A percentile compares a stretch with the other conserved stretches of the same genome.
These are phyloP conservation scores for Ambrosiella cleistominuta DNA, from an alignment of 2,329 filamentous ascomycete species.

Conservation along the genomic window DNA sequence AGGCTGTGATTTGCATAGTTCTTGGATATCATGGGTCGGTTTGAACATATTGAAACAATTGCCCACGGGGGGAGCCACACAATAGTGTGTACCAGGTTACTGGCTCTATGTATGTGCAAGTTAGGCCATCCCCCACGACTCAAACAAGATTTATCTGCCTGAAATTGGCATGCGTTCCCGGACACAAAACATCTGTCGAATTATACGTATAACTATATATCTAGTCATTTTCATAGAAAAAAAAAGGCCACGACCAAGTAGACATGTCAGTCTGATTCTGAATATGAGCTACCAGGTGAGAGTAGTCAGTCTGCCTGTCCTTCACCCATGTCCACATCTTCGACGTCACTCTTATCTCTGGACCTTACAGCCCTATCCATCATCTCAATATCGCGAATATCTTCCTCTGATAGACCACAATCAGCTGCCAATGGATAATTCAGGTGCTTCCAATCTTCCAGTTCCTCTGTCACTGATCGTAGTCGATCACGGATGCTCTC, in stretches of 20 bases:
- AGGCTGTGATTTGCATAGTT: not conserved
- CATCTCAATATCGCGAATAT: slow-evolving; percentile 8
- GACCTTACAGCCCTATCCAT: not conserved
- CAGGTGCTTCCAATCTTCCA: slow-evolving; percentile 82
- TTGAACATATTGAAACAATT: not conserved
- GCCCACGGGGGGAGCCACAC: not conserved
- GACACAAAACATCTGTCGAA: too few relatives aligned
- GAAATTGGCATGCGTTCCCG: not conserved
- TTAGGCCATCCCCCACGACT: too few relatives aligned
- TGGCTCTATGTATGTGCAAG: too few relatives aligned
- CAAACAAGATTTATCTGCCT: not conserved
- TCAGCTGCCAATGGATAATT: slow-evolving; percentile 30
- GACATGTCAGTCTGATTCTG: not conserved
- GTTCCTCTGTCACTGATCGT: slow-evolving; percentile 81
- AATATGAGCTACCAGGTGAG: too few relatives aligned
- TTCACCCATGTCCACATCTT: slow-evolving; percentile 11
- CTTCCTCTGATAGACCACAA: slow-evolving; percentile 10
- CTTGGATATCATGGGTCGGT: not conserved
- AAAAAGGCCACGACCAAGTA: too few relatives aligned
- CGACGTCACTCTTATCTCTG: not conserved
- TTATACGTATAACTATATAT: too few relatives aligned
- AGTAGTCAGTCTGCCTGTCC: not conserved
- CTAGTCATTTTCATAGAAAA: too few relatives aligned
- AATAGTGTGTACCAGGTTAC: not conserved
- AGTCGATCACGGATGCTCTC: slow-evolving; percentile 86